Conservation (phyloP, 2,329 filamentous ascomycete genomes). For the Aureobasidium sp. region DNA sequence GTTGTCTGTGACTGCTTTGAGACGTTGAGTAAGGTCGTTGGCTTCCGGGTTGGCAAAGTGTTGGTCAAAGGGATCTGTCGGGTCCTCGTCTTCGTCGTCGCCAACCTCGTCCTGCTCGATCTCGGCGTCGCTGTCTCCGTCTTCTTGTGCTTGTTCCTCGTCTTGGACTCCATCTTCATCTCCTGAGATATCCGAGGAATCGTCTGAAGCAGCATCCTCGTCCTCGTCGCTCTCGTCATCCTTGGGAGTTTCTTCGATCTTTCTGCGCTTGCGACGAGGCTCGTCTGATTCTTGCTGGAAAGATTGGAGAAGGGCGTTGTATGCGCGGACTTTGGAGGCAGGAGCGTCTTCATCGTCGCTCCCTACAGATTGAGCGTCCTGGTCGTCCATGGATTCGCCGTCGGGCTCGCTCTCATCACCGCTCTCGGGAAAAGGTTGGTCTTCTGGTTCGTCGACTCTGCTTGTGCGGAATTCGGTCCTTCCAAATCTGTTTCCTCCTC, state of each 20-base stretch:
- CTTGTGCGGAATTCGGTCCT: slow-evolving; percentile 11
- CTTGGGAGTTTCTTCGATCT: slow-evolving; percentile 39
- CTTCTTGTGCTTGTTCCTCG: slow-evolving; percentile 45
- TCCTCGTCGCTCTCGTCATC: slow-evolving; percentile 32
- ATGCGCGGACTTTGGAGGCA: slow-evolving; percentile 36
- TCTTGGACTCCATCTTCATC: slow-evolving; percentile 38
- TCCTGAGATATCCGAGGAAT: slow-evolving; percentile 43
- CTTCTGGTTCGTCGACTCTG: slow-evolving; percentile 27
- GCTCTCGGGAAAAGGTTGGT: slow-evolving; percentile 20
- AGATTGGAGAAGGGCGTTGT: slow-evolving; percentile 51
- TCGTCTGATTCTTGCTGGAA: slow-evolving; percentile 40
- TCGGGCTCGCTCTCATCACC: slow-evolving; percentile 21
- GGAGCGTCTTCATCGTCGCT: slow-evolving; percentile 29
- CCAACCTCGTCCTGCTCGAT: slow-evolving; percentile 16
- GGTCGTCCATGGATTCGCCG: slow-evolving; percentile 22
- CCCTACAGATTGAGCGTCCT: slow-evolving; percentile 23
- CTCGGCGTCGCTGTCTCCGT: slow-evolving; percentile 15
- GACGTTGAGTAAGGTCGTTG: slow-evolving; percentile 46
- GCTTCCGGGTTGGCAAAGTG: slow-evolving; percentile 70
- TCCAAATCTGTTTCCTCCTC: slow-evolving; percentile 22
- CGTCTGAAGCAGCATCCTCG: slow-evolving; percentile 33
- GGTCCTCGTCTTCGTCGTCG: slow-evolving; percentile 23
- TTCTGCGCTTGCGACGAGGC: slow-evolving; percentile 48
- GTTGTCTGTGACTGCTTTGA: slow-evolving; percentile 41
- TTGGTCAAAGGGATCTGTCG: slow-evolving; percentile 65